phyloP scores from a whole-genome alignment of 2,329 filamentous ascomycete genomes.

The Cordyceps javanica region DNA sequence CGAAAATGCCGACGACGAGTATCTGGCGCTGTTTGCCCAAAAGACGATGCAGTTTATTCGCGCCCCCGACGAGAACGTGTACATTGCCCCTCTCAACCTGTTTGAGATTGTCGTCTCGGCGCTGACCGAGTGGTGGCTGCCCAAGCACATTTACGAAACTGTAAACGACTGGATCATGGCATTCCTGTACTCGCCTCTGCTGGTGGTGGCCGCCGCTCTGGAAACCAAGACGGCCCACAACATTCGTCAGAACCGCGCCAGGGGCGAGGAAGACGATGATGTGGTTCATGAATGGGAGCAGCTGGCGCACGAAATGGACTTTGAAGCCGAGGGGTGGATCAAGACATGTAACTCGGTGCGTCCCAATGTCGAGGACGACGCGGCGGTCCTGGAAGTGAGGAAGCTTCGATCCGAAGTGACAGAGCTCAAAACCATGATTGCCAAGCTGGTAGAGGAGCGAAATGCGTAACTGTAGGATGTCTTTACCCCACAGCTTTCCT shows the following conservation, averaged over 20 bases:
- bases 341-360: conserved; percentile 70
- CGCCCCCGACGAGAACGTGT: conserved; percentile 96
- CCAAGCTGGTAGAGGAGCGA: conserved; percentile 20
- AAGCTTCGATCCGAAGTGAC: conserved; percentile 53
- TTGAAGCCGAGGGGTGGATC: conserved; percentile 78
- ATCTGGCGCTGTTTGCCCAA: conserved; percentile 83
- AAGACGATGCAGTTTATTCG: conserved; percentile 97
- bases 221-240: conserved; percentile 60
- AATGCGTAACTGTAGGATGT: not conserved
- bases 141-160: conserved; percentile 63
- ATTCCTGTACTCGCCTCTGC: conserved; percentile 73
- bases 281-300: conserved; percentile 91
- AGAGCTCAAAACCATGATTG: conserved; percentile 46
- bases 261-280: conserved; percentile 87
- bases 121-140: conserved; percentile 92
- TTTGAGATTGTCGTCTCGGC: conserved; percentile 78
- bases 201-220: conserved; percentile 69
- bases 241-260: conserved; percentile 66
- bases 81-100: conserved; percentile 91
- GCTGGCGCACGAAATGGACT: conserved; percentile 62
- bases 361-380: conserved; percentile 77
- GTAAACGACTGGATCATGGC: conserved; percentile 89
- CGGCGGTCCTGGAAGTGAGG: conserved; percentile 62
- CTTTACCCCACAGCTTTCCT: no score
- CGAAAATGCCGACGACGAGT: conserved; percentile 90